Base-by-base conservation (phyloP, 495 filamentous ascomycete genomes). In the Penicillium silybi region DNA sequence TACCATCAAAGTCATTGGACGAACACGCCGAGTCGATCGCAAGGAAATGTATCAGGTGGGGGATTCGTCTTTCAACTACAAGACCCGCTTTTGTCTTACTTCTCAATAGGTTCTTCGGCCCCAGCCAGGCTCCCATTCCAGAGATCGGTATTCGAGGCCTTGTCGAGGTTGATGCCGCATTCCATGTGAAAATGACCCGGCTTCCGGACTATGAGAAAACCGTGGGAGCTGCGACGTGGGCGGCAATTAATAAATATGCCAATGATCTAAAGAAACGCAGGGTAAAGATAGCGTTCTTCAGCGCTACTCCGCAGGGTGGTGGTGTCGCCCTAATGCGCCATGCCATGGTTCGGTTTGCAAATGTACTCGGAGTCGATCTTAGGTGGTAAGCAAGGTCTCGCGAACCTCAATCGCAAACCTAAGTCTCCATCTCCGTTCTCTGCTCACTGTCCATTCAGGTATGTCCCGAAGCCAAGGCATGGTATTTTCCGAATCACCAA, bases 401-500 rank as follows among this genome's bases (percentile, higher is more conserved):
- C 25, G 25, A 26, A 8, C 25, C 25, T 26, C 25, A 26, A 26
- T 26, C 25, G 25, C 25, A 8, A 4, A 4, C 8, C 25, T 8
- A 26, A 26, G 4, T 26, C 25, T 26, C 8, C 8, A 4, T 13
- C 82, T 56, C 20, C 5, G 17, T 22, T 16, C 2, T 56, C 41
- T 52, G 41, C 17, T 20, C 22, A 34, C 43, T n/a, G 17, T 10
- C 40, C 22, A 27, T 43, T 34, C 39, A 81, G 76, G 77, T 81
- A 79, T 58, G 89, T 92, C 1, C 89, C 88, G 3, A 89, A 88
- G 63, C 88, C 88, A 16, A 85, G 84, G 32, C 87, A 87, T 0
- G 86, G 85, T 20, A 83, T 90, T n/a, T 93, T 92, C 67, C 80
- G 87, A 37, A 86, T 89, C 59, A 93, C 88, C 48, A 93, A 93